phyloP scores from a whole-genome alignment of 108 stramenopile genomes.

The Bacterosira constricta region DNA sequence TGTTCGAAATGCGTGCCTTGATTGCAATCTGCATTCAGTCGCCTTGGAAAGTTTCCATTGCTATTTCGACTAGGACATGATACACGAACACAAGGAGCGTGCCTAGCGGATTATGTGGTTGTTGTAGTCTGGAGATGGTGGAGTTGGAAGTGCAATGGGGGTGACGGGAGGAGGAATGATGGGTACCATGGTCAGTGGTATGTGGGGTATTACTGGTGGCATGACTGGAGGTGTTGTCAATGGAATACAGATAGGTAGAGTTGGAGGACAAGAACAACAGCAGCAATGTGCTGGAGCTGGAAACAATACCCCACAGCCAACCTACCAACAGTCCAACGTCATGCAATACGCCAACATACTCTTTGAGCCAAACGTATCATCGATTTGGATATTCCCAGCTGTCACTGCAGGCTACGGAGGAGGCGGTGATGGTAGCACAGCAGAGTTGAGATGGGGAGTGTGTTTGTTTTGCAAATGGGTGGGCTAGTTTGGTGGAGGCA shows the following conservation, averaged over 20 bases:
- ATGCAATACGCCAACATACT: constrained; percentile 83
- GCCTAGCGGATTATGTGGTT: no score
- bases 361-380: constrained; percentile 68
- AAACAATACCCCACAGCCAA: no score
- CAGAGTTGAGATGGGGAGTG: constrained; percentile 84
- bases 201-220: no score
- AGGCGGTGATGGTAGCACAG: constrained; percentile 92
- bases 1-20: constrained; percentile 17
- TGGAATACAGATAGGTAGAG: constrained; percentile 55
- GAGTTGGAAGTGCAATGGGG: constrained; percentile 4
- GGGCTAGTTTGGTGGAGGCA: constrained; percentile 61
- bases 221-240: no score
- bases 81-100: constrained; percentile 52
- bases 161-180: not conserved
- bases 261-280: no score
- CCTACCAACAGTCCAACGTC: constrained; percentile 51
- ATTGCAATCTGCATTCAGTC: constrained; percentile 11
- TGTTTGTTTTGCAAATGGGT: constrained; percentile 83
- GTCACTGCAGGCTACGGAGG: constrained; percentile 78
- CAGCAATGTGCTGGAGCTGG: constrained; percentile 1
- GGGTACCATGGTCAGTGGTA: not conserved
- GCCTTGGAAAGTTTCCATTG: constrained; percentile 89
- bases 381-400: constrained; percentile 71
- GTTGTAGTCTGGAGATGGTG: constrained; percentile 4
- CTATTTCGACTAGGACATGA: constrained; percentile 91